Base-by-base conservation (phyloP, 169 alveolate species). In the Cryptosporidium baileyi region DNA sequence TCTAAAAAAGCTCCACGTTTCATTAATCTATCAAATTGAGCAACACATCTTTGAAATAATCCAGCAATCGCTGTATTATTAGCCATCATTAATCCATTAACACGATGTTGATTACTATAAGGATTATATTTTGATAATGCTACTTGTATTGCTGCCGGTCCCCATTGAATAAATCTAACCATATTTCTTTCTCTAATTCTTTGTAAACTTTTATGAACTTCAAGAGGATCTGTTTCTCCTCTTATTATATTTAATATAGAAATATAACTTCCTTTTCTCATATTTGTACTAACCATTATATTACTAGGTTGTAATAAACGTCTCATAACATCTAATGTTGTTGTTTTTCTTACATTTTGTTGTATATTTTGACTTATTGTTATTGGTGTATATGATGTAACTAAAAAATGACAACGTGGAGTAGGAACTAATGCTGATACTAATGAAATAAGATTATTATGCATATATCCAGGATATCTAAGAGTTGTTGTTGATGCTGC, bases 61-160 rank as follows among this genome's bases (percentile, higher is more conserved):
- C 94, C 92, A 1, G 96, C 90, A 28, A 98, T 98, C n/a, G 99
- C 95, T 0, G 99, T 98, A 90, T 98, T 99, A 81, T 98, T 98
- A 3, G 99, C 99, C 89, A 98, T 91, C 98, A 97, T 96, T 59
- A 98, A 94, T 9, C 99, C 99, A 30, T 96, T 94, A n/a, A 97
- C 99, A 90, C 97, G 97, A 93, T 97, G 98, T 13, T 97, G 95
- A 26, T 92, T 97, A 36, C 95, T 95, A 89, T 95, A 97, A 3
- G 99, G 99, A 22, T 98, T 95, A 79, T 97, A 98, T 63, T 97
- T 96, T 30, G 99, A 95, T 38, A 97, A 88, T 3, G 99, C 99
- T 22, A 98, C 99, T 74, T 95, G 97, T 3, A 97, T 96, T 19
- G 98, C 94, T 41, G 99, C 99, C 9, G 99, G 99, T 26, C 98